phyloP scores from a whole-genome alignment of 129 eudicot genomes.

The Cynara cardunculus region DNA sequence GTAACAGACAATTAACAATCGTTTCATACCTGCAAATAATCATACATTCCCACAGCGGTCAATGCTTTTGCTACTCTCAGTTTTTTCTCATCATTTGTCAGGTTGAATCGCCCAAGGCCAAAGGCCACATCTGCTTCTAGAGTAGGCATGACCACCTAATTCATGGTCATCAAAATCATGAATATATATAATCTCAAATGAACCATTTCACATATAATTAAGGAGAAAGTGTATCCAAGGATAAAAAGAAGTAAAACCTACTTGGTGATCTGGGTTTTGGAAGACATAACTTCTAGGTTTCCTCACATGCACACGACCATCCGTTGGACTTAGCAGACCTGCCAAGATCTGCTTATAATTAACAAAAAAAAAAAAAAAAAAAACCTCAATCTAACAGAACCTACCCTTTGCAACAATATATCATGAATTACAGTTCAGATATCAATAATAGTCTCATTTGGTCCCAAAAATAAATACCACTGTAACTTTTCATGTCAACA shows the following conservation, averaged over 20 bases:
- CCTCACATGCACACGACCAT: conserved; percentile 61
- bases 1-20: conserved; percentile 5
- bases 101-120: conserved; percentile 66
- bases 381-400: background rate
- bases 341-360: conserved; percentile 62
- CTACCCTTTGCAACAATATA: background rate
- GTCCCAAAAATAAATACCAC: background rate
- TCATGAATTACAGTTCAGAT: background rate
- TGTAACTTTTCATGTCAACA: background rate
- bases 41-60: conserved; percentile 77
- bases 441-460: background rate
- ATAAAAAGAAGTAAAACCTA: conserved; percentile 14
- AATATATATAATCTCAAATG: background rate
- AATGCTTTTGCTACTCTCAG: conserved; percentile 69
- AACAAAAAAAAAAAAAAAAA: background rate
- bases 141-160: conserved; percentile 93
- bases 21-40: conserved; percentile 55
- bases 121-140: conserved; percentile 94
- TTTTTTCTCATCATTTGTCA: conserved; percentile 49
- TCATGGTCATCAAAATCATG: background rate
- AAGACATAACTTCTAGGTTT: conserved; percentile 87
- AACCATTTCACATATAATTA: background rate
- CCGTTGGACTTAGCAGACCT: conserved; percentile 65
- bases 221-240: background rate
- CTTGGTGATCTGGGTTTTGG: conserved; percentile 98